Base-by-base conservation (phyloP, 2,329 filamentous ascomycete genomes). In the Lojkania enalia region DNA sequence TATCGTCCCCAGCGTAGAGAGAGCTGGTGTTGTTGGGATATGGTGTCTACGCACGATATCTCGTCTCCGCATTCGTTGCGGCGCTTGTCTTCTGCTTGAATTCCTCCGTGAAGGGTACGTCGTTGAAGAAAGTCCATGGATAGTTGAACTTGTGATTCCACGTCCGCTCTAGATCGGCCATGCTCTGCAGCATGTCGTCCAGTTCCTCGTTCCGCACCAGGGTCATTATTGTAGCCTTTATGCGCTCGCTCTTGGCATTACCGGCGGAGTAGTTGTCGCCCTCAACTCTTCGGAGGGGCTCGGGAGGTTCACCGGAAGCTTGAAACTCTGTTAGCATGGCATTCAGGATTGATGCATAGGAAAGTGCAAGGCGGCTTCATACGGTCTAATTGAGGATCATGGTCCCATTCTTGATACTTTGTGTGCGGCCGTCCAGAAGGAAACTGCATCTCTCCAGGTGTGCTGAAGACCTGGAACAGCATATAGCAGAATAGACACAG, bases 121-220 rank as follows among this genome's bases (percentile, higher is more conserved):
- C 92, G 73, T 99, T 99, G 80, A 99, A 95, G 71, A 99, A 99
- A 6, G 90, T 96, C 90, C 94, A 99, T 0, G 94, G 94, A 67
- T 99, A 99, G 76, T 99, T 99, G 82, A 97, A 99, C 67, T 99
- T 99, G 77, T 83, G 78, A 65, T 99, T 99, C 90, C 91, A 99
- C 1, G 92, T 97, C 55, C 87, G 77, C 74, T 99, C 94, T 48
- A 99, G 79, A 64, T 99, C 92, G 43, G 74, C 73, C 89, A 99
- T 99, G 19, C 90, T 90, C 65, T 86, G 82, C 19, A 97, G 76
- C 77, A 99, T 87, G 35, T 86, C 88, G 16, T 83, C 74, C 20
- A 96, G 75, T 75, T 99, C 94, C 66, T 88, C 84, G 64, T 99
- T 99, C 50, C 94, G 86, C 44, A 99, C 94, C 27, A 99, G 81